A percentile compares a stretch with the other conserved stretches of the same genome.
phyloP scores from a whole-genome alignment of 2,329 filamentous ascomycete genomes.

The Nemania bipapillata region DNA sequence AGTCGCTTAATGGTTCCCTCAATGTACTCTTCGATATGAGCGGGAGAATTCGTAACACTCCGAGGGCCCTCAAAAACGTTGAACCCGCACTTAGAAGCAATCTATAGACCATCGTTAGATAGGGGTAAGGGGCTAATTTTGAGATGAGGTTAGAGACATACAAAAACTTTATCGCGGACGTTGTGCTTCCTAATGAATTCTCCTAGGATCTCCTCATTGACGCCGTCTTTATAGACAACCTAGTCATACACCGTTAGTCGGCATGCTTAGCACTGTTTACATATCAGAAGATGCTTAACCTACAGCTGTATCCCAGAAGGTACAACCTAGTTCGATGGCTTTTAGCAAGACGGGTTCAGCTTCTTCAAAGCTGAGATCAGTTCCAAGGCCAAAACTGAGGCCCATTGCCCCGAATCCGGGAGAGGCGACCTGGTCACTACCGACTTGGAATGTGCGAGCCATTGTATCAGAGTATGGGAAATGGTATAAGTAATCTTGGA shows the following conservation, averaged over 20 bases:
- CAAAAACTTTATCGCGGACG: constrained; percentile 7
- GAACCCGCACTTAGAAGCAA: constrained; percentile 9
- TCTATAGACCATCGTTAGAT: background rate
- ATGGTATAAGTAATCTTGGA: background rate
- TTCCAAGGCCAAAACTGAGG: constrained; percentile 6
- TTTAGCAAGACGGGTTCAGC: constrained; percentile 3
- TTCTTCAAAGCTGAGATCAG: constrained; percentile 1
- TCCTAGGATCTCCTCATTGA: constrained; percentile 10
- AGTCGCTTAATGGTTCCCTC: constrained; percentile 13
- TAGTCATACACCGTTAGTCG: background rate
- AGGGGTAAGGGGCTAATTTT: background rate
- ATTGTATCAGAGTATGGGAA: constrained; percentile 2
- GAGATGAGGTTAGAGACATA: background rate
- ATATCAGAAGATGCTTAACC: background rate
- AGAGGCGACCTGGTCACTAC: background rate
- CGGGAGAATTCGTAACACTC: background rate
- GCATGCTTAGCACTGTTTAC: background rate
- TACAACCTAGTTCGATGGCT: constrained; percentile 9
- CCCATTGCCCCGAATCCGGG: constrained; percentile 12
- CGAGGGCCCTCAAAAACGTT: background rate
- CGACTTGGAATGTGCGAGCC: constrained; percentile 3
- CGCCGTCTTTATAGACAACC: constrained; percentile 9
- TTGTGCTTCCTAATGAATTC: constrained; percentile 12
- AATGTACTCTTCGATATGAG: constrained; percentile 9
- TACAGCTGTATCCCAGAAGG: constrained; percentile 14